Evolutionary conservation across 345 rosid species (phyloP), one percentile per base, ranked within the genome.

Genomic region (Luvunga scandens): DNA sequence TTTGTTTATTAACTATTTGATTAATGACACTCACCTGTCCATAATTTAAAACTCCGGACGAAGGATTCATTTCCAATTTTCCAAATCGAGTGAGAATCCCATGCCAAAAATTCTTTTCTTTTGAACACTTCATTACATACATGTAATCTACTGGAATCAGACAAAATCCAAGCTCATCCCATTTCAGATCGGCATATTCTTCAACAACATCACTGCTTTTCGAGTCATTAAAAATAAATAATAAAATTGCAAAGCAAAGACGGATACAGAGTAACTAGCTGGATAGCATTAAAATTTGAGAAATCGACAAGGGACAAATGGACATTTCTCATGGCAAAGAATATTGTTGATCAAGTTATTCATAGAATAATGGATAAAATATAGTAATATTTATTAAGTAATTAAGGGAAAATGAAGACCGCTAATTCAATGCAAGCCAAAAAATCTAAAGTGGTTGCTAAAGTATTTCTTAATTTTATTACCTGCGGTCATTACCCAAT

Each of bases 41-140:
- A 79, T 91, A 88, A 39, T 91, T 91, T 24, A 90, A 78, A 55
- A 90, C 86, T 72, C 85, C 92, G 9, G 92, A 81, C n/a, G 89
- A 75, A 71, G 92, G 93, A 79, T 83, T 83, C n/a, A 90, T 72
- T 77, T 87, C 83, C 48, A 91, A 69, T 71, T 84, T 87, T 9
- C 85, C 82, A 72, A 78, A 87, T 9, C 75, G 86, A 69, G 66
- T 74, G 67, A 86, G 69, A 10, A 65, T 69, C 16, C 91, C 92
- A 5, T 63, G 22, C 1, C 81, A 64, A 71, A 86, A 89, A n/a
- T 77, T 83, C 53, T 84, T 83, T 60, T 77, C 83, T 38, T 63
- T 34, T 6, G 57, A 28, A 75, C 87, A 78, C 45, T 77, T 87
- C 83, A 77, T 79, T 0, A 79, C 24, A 25, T 71, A 85, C 88